Evolutionary conservation across 1,139 yeast species (phyloP).

Genomic region (Meyerozyma carpophila): DNA sequence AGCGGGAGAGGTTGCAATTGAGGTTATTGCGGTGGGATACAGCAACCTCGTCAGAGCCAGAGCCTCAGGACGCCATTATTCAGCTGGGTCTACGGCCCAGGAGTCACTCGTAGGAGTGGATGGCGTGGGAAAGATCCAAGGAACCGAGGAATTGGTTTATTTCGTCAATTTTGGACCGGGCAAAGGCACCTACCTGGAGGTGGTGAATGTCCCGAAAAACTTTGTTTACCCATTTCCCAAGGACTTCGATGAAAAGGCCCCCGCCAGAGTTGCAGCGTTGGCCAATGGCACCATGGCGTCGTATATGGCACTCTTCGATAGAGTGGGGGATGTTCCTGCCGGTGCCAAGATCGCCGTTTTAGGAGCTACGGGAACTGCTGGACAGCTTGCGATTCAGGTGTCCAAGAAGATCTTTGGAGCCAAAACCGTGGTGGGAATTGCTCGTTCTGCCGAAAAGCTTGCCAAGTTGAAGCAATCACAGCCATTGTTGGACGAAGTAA

Average conservation of each 20-base stretch:
- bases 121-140: constrained; percentile 11
- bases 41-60: constrained; percentile 13
- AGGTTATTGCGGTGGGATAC: constrained; percentile 14
- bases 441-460: constrained; percentile 4
- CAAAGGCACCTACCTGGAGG: constrained; percentile 9
- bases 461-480: constrained; percentile 5
- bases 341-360: constrained; percentile 8
- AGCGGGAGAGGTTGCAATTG: constrained; percentile 8
- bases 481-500: constrained; percentile 8
- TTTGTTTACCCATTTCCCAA: constrained; percentile 6
- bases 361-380: constrained; percentile 16
- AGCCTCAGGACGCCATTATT: constrained; percentile 14
- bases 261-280: constrained; percentile 11
- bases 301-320: constrained; percentile 7
- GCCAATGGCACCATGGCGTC: constrained; percentile 11
- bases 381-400: constrained; percentile 13
- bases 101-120: constrained; percentile 11
- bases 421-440: constrained; percentile 10
- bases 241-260: constrained; percentile 5
- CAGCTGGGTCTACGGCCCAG: constrained; percentile 1
- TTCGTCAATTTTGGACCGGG: constrained; percentile 7
- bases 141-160: constrained; percentile 8
- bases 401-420: constrained; percentile 10
- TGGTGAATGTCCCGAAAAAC: constrained; percentile 7
- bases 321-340: constrained; percentile 6